phyloP scores from a whole-genome alignment of 148 eudicot species.

The Silene latifolia region DNA sequence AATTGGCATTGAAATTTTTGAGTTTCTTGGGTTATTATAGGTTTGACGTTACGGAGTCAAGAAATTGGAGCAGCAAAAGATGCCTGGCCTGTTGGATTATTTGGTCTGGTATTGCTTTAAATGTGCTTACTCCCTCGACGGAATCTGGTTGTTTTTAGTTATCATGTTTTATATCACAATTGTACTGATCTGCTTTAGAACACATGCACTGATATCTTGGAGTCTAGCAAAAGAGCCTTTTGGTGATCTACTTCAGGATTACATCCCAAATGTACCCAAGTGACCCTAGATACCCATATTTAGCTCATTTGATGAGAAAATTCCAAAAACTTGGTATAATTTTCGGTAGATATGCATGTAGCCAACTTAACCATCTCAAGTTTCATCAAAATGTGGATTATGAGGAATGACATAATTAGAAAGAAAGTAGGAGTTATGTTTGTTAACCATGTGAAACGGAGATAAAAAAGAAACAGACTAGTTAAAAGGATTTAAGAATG shows the following conservation, averaged over 20 bases:
- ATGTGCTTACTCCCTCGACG: not conserved
- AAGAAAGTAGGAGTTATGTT: too few species aligned
- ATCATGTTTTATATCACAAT: not conserved
- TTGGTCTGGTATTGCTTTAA: slow-evolving; percentile 67
- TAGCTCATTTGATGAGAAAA: not conserved
- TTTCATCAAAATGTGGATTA: not conserved
- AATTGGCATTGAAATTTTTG: slow-evolving; percentile 11
- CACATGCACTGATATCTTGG: not conserved
- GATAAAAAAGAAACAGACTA: not conserved
- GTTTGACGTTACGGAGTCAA: slow-evolving; percentile 82
- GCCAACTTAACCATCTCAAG: not conserved
- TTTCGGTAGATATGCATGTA: not conserved
- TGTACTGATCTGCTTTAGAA: not conserved
- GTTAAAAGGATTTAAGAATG: not conserved
- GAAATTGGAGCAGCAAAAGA: slow-evolving; percentile 79
- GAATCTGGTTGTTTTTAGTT: not conserved
- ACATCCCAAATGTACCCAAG: not conserved
- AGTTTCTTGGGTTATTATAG: slow-evolving; percentile 34
- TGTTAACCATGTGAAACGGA: not conserved
- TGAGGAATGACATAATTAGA: too few species aligned
- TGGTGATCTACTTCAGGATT: not conserved
- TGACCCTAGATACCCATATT: not conserved
- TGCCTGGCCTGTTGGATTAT: slow-evolving; percentile 90
- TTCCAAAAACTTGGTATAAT: not conserved
- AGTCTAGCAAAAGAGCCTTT: slow-evolving; percentile 2